phyloP scores from a whole-genome alignment of 345 rosid species.

The Hibiscus trionum region DNA sequence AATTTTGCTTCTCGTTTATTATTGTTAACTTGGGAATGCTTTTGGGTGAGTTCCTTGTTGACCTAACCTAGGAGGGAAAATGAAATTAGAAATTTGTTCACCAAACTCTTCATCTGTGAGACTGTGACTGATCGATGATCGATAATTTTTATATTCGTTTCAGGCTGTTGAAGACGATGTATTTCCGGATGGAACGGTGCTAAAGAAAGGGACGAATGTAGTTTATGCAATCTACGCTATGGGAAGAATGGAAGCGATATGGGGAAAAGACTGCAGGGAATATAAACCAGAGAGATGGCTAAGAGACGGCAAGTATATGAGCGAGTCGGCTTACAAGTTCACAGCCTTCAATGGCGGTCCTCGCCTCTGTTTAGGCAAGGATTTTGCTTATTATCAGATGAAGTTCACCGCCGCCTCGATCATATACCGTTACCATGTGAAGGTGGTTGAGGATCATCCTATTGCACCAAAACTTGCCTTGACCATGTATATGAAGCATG shows the following conservation, averaged over 20 bases:
- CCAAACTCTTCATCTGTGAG: neutral
- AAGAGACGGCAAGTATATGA: slow-evolving; percentile 61
- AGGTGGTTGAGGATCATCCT: slow-evolving; percentile 49
- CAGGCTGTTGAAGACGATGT: slow-evolving; percentile 73
- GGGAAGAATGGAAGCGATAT: slow-evolving; percentile 90
- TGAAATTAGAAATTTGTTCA: slow-evolving; percentile 4
- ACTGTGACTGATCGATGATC: too few relatives aligned
- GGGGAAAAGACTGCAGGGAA: slow-evolving; percentile 82
- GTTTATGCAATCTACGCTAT: slow-evolving; percentile 81
- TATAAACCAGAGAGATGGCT: slow-evolving; percentile 93
- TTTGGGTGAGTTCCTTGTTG: slow-evolving; percentile 19
- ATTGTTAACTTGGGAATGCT: neutral
- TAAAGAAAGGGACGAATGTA: slow-evolving; percentile 83
- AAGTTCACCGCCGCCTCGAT: slow-evolving; percentile 68
- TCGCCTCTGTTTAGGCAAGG: slow-evolving; percentile 84
- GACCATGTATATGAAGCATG: slow-evolving; percentile 94
- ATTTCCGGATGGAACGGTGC: slow-evolving; percentile 79
- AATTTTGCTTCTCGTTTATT: neutral
- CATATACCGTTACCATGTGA: slow-evolving; percentile 48
- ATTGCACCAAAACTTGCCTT: slow-evolving; percentile 67
- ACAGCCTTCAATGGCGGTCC: slow-evolving; percentile 96
- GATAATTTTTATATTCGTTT: neutral
- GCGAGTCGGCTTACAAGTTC: slow-evolving; percentile 89
- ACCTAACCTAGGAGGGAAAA: slow-evolving; percentile 16
- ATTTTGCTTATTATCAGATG: slow-evolving; percentile 94